Conservation (phyloP, 768 basidiomycete genomes). For the Suillus bovinus region DNA sequence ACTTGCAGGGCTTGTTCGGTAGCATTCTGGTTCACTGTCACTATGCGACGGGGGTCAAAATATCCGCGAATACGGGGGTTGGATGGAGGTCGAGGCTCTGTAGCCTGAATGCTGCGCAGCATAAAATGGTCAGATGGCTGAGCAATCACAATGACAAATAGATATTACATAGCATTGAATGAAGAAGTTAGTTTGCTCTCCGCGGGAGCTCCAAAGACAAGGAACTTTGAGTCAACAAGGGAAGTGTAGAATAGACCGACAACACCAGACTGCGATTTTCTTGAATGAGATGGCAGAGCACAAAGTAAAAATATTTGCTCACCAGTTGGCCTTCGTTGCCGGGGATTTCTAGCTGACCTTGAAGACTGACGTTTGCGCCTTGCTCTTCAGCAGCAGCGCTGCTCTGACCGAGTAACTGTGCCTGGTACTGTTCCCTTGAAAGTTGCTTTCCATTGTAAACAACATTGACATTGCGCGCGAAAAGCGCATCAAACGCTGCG, state of each 20-base stretch:
- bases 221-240: slow-evolving; percentile 32
- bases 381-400: slow-evolving; percentile 19
- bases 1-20: slow-evolving; percentile 28
- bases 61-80: slow-evolving; percentile 25
- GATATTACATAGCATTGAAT: slow-evolving; percentile 39
- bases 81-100: slow-evolving; percentile 25
- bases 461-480: slow-evolving; percentile 37
- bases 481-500: slow-evolving; percentile 40
- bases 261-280: slow-evolving; percentile 24
- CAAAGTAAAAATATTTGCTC: slow-evolving; percentile 7
- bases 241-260: slow-evolving; percentile 42
- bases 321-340: slow-evolving; percentile 30
- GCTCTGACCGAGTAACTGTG: slow-evolving; percentile 33
- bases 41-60: slow-evolving; percentile 37
- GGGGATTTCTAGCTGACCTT: slow-evolving; percentile 29
- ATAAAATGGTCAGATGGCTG: neutral
- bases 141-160: neutral
- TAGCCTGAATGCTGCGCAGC: slow-evolving; percentile 28
- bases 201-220: slow-evolving; percentile 35
- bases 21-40: slow-evolving; percentile 33
- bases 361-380: slow-evolving; percentile 21
- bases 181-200: slow-evolving; percentile 35
- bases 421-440: slow-evolving; percentile 42
- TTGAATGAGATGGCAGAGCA: neutral
- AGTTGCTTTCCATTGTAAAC: slow-evolving; percentile 42